phyloP scores from a whole-genome alignment of 1,284 basidiomycete genomes.

The Sporisorium graminicola region DNA sequence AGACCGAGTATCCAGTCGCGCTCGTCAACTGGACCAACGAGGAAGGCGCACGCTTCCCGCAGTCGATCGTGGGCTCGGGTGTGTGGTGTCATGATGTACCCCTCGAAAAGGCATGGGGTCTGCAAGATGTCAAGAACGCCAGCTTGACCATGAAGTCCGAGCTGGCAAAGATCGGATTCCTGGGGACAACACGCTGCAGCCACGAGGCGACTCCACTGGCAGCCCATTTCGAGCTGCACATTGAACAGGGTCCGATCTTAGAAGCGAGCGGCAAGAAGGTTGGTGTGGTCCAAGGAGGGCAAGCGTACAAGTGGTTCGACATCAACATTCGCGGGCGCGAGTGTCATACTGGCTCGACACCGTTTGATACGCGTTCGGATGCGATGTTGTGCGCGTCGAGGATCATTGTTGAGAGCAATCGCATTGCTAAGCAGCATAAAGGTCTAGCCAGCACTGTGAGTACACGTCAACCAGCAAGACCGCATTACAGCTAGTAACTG shows the following conservation, averaged over 20 bases:
- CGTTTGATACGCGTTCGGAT: slow-evolving; percentile 42
- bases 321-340: slow-evolving; percentile 38
- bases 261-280: slow-evolving; percentile 42
- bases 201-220: slow-evolving; percentile 40
- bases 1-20: slow-evolving; percentile 33
- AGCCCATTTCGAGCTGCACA: slow-evolving; percentile 51
- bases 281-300: slow-evolving; percentile 38
- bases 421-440: slow-evolving; percentile 40
- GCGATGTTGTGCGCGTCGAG: slow-evolving; percentile 45
- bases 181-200: slow-evolving; percentile 31
- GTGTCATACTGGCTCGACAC: slow-evolving; percentile 47
- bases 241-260: slow-evolving; percentile 49
- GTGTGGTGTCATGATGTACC: slow-evolving; percentile 61
- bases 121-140: slow-evolving; percentile 39
- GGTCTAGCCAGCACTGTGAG: slow-evolving; percentile 42
- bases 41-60: slow-evolving; percentile 39
- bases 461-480: background rate
- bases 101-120: slow-evolving; percentile 32
- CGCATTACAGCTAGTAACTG: background rate
- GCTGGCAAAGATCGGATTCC: slow-evolving; percentile 38
- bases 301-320: slow-evolving; percentile 52
- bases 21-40: slow-evolving; percentile 52
- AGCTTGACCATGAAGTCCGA: slow-evolving; percentile 43
- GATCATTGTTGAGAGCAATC: slow-evolving; percentile 44
- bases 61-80: slow-evolving; percentile 60